Conservation (phyloP, 2,329 filamentous ascomycete genomes). For the Talaromyces piceae region DNA sequence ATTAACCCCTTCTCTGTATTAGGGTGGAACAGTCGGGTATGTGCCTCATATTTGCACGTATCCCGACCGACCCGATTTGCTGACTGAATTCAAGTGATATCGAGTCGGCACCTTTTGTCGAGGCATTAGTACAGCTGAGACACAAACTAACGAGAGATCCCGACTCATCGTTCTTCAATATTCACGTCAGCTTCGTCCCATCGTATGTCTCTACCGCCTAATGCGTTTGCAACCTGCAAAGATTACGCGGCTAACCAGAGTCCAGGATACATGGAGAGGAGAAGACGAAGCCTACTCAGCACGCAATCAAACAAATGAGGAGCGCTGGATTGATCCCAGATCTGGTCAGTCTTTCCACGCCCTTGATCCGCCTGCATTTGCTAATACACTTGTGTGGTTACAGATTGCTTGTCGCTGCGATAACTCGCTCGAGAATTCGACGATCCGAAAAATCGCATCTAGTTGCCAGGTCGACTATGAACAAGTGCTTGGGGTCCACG, state of each 20-base stretch:
- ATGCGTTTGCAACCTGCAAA: not conserved
- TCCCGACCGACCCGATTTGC: not conserved
- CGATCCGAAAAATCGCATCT: constrained; percentile 79
- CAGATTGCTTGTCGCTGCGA: constrained; percentile 93
- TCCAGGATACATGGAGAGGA: constrained; percentile 52
- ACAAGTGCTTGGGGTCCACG: constrained; percentile 79
- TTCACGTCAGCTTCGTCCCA: constrained; percentile 82
- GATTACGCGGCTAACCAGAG: not conserved
- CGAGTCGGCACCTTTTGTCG: constrained; percentile 76
- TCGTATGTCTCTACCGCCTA: constrained; percentile 36
- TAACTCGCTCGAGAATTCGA: constrained; percentile 61
- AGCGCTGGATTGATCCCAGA: constrained; percentile 12
- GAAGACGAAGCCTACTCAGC: constrained; percentile 96
- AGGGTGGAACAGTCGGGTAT: not conserved
- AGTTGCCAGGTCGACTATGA: constrained; percentile 80
- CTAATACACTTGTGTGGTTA: constrained; percentile 38
- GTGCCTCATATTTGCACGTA: not conserved
- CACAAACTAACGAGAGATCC: constrained; percentile 49
- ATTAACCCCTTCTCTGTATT: not conserved
- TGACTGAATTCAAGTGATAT: constrained; percentile 57
- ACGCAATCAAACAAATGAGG: constrained; percentile 75
- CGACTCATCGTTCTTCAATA: constrained; percentile 27
- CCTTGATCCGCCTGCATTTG: not conserved
- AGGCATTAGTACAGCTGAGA: constrained; percentile 72
- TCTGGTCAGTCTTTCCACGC: constrained; percentile 1